Percentiles rank a stretch among this genome's conserved stretches.
phyloP scores from a whole-genome alignment of 495 filamentous ascomycete genomes.

The Opeltia flavorubescens region DNA sequence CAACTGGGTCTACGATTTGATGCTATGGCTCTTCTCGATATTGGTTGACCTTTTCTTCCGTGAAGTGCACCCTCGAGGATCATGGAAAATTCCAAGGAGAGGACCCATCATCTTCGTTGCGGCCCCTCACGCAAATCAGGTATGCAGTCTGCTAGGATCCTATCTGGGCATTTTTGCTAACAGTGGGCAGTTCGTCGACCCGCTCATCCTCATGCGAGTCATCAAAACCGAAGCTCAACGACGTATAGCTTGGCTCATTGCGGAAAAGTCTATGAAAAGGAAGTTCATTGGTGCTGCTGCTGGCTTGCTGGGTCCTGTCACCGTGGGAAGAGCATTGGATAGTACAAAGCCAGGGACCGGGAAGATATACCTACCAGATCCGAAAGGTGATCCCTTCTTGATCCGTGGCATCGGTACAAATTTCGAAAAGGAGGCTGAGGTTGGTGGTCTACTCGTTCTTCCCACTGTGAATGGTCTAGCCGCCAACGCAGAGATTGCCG shows the following conservation, averaged over 20 bases:
- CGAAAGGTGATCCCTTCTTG: slow-evolving; percentile 68
- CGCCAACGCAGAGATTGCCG: slow-evolving; percentile 63
- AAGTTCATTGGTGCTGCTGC: slow-evolving; percentile 78
- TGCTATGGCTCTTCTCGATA: slow-evolving; percentile 71
- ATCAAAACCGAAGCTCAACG: slow-evolving; percentile 73
- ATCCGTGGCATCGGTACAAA: slow-evolving; percentile 76
- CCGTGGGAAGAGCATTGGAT: slow-evolving; percentile 83
- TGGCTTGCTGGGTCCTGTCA: slow-evolving; percentile 65
- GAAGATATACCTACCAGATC: slow-evolving; percentile 82
- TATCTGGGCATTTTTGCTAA: background rate
- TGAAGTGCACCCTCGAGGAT: slow-evolving; percentile 86
- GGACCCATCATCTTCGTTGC: slow-evolving; percentile 92
- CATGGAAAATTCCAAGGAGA: slow-evolving; percentile 78
- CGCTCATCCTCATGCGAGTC: slow-evolving; percentile 81
- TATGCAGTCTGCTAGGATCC: slow-evolving; percentile 19
- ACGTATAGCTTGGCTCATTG: slow-evolving; percentile 81
- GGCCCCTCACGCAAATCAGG: slow-evolving; percentile 98
- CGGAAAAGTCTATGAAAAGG: slow-evolving; percentile 79
- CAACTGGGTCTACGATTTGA: slow-evolving; percentile 65
- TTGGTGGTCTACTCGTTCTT: slow-evolving; percentile 73
- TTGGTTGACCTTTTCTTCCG: slow-evolving; percentile 93
- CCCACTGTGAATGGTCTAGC: slow-evolving; percentile 67
- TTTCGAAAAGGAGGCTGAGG: slow-evolving; percentile 60
- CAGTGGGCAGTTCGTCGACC: slow-evolving; percentile 68
- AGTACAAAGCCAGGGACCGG: slow-evolving; percentile 65